phyloP scores from a whole-genome alignment of 306 rosid species.

The Casuarina cunninghamiana region DNA sequence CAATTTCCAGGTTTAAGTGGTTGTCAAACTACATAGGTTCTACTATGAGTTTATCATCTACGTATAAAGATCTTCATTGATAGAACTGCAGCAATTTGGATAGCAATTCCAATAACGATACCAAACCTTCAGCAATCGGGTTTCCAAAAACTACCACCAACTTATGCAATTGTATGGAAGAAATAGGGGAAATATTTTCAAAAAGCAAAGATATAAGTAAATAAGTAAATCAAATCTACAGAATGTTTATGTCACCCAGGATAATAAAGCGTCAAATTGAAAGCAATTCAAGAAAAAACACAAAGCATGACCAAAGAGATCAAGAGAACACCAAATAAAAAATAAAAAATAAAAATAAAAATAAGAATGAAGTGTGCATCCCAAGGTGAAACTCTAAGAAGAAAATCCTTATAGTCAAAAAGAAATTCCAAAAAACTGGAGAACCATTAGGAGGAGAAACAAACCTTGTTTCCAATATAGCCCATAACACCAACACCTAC shows the following conservation, averaged over 20 bases:
- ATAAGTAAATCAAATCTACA: too few species aligned
- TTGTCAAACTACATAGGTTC: background rate
- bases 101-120: background rate
- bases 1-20: background rate
- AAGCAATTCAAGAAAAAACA: background rate
- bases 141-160: background rate
- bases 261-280: background rate
- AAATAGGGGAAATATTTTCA: background rate
- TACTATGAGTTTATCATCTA: background rate
- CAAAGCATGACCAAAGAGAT: background rate
- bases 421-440: background rate
- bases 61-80: background rate
- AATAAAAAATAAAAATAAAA: background rate
- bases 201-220: background rate
- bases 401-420: background rate
- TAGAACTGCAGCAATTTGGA: background rate
- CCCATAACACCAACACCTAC: slow-evolving; percentile 99
- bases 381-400: background rate
- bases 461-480: slow-evolving; percentile 94
- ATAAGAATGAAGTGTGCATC: background rate
- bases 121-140: background rate
- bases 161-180: background rate
- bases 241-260: background rate
- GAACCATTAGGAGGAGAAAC: slow-evolving; percentile 16
- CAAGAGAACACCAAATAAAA: background rate